Conservation (phyloP, 352 stramenopile genomes). For the Phytophthora aleatoria region DNA sequence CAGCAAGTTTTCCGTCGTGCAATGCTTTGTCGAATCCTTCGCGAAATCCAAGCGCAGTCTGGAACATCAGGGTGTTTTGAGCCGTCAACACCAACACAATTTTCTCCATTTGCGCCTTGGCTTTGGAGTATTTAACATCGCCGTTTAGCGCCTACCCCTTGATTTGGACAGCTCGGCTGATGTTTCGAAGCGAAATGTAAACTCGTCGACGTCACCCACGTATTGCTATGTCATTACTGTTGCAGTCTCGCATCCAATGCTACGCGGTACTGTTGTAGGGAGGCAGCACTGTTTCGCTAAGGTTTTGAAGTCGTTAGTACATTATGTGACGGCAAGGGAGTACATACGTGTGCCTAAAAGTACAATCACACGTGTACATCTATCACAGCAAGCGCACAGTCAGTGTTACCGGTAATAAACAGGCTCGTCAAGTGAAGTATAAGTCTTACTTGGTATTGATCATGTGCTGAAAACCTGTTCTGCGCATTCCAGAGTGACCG, state of each 20-base stretch:
- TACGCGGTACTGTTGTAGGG: background rate
- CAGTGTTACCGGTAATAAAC: too few relatives aligned
- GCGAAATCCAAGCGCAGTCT: background rate
- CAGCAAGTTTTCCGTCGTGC: background rate
- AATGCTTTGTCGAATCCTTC: background rate
- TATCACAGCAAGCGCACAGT: too few relatives aligned
- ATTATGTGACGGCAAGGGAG: background rate
- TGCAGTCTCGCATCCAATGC: conserved; percentile 1
- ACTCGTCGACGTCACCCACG: background rate
- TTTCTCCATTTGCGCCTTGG: background rate
- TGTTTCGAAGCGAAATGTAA: too few relatives aligned
- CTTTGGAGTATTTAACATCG: background rate
- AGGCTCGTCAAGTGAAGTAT: too few relatives aligned
- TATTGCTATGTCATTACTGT: background rate
- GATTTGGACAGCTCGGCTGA: background rate
- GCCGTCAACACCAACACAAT: background rate
- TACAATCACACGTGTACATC: too few relatives aligned
- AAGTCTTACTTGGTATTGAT: too few relatives aligned
- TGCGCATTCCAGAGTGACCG: too few relatives aligned
- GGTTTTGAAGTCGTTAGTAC: background rate
- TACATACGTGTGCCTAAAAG: too few relatives aligned
- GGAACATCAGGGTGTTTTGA: background rate
- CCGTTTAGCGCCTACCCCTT: background rate
- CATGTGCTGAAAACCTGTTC: too few relatives aligned
- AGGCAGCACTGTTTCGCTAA: background rate